These are phyloP conservation scores for Calonectria ilicicola DNA, from an alignment of 2,329 filamentous ascomycete genomes.

Conservation along the genomic window DNA sequence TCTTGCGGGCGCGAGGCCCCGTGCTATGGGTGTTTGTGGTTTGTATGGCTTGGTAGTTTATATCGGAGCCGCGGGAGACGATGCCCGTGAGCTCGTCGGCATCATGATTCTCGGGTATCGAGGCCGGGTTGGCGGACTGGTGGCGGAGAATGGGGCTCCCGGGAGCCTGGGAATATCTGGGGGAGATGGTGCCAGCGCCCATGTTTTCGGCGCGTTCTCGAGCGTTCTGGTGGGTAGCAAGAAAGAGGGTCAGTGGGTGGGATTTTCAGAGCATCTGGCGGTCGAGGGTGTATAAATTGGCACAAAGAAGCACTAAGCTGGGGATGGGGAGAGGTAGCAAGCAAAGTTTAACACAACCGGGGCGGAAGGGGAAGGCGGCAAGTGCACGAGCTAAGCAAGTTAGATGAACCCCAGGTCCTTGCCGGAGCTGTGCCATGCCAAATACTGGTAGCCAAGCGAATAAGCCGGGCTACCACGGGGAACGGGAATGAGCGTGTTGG, in stretches of 20 bases:
- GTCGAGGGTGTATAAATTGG: not conserved
- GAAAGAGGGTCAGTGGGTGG: conserved; percentile 19
- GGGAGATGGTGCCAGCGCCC: conserved; percentile 41
- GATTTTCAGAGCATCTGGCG: not conserved
- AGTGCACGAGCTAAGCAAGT: conserved; percentile 34
- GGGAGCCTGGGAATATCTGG: conserved; percentile 27
- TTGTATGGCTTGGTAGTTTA: conserved; percentile 56
- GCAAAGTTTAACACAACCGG: not conserved
- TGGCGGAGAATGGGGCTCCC: conserved; percentile 32
- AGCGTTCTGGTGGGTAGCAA: conserved; percentile 48
- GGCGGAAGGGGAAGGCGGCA: not conserved
- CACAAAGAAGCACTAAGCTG: not conserved
- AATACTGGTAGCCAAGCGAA: not conserved
- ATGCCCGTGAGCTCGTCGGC: conserved; percentile 58
- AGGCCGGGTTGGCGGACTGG: conserved; percentile 29
- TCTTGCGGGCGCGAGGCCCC: conserved; percentile 31
- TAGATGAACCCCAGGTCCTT: conserved; percentile 3
- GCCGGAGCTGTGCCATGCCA: conserved; percentile 29
- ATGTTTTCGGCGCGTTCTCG: conserved; percentile 58
- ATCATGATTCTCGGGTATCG: conserved; percentile 38
- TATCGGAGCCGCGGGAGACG: conserved; percentile 47
- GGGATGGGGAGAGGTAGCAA: not conserved
- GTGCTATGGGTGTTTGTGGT: conserved; percentile 31
- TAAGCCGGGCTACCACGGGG: not conserved
- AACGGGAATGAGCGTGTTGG: not conserved